phyloP scores from a whole-genome alignment of 148 eudicot species.

The Fagopyrum esculentum region DNA sequence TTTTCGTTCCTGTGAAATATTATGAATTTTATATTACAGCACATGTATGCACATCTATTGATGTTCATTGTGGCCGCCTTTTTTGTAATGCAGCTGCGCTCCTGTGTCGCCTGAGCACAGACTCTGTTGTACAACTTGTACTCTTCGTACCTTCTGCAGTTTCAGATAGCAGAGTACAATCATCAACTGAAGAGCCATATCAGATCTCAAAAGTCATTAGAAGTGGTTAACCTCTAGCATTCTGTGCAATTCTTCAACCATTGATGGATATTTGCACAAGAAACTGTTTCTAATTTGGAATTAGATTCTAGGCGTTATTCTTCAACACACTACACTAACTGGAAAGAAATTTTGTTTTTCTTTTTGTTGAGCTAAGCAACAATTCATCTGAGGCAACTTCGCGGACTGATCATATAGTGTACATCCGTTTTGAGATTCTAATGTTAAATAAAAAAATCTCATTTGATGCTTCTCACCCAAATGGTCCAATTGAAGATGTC shows the following conservation, averaged over 20 bases:
- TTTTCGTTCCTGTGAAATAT: neutral
- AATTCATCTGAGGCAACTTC: neutral
- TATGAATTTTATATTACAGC: neutral
- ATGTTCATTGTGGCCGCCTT: neutral
- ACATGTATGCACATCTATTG: neutral
- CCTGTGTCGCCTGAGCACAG: neutral
- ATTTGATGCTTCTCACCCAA: neutral
- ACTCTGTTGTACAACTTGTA: neutral
- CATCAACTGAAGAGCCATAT: neutral
- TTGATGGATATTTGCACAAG: conserved; percentile 5
- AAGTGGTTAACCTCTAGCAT: neutral
- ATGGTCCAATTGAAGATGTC: neutral
- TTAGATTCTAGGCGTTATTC: neutral
- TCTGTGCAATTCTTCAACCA: neutral
- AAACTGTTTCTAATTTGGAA: conserved; percentile 1
- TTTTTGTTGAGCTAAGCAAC: neutral
- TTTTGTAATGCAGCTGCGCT: neutral
- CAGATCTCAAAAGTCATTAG: neutral
- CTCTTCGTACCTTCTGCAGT: neutral
- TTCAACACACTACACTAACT: conserved; percentile 6
- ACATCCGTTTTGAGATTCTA: conserved; percentile 6
- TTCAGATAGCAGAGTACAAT: conserved; percentile 2
- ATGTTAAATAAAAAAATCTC: neutral
- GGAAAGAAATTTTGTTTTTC: conserved; percentile 1
- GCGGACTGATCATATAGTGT: neutral